These are phyloP conservation scores for Calonectria honghensis DNA, from an alignment of 2,329 filamentous ascomycete species.

Conservation along the genomic window DNA sequence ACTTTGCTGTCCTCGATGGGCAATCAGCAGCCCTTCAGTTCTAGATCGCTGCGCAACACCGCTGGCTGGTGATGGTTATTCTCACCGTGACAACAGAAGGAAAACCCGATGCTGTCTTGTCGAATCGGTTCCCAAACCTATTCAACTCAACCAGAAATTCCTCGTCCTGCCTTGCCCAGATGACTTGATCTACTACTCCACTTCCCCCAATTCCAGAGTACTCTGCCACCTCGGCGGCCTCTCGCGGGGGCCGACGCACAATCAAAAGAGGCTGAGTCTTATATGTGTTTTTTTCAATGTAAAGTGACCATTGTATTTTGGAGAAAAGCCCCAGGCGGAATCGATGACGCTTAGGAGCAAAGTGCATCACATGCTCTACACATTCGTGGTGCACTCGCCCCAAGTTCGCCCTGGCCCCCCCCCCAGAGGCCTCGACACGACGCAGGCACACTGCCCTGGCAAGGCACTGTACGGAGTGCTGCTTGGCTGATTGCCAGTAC, in stretches of 20 bases:
- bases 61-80: background rate
- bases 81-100: background rate
- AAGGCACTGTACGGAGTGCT: conserved; percentile 10
- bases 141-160: background rate
- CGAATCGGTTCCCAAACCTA: background rate
- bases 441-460: background rate
- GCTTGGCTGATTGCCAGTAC: conserved; percentile 13
- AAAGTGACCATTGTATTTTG: conserved; percentile 4
- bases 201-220: conserved; percentile 22
- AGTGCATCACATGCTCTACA: conserved; percentile 11
- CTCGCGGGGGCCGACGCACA: conserved; percentile 44
- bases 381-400: background rate
- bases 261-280: conserved; percentile 48
- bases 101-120: background rate
- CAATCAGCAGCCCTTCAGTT: background rate
- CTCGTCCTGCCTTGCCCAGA: background rate
- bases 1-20: conserved; percentile 1
- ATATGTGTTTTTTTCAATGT: conserved; percentile 21
- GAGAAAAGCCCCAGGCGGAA: conserved; percentile 20
- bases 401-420: background rate
- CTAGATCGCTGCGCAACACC: background rate
- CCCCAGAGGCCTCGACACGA: background rate
- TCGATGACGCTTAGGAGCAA: conserved; percentile 13
- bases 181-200: conserved; percentile 12
- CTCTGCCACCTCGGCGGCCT: conserved; percentile 47